Conservation (phyloP, 108 stramenopile genomes). For the Seminavis robusta region DNA sequence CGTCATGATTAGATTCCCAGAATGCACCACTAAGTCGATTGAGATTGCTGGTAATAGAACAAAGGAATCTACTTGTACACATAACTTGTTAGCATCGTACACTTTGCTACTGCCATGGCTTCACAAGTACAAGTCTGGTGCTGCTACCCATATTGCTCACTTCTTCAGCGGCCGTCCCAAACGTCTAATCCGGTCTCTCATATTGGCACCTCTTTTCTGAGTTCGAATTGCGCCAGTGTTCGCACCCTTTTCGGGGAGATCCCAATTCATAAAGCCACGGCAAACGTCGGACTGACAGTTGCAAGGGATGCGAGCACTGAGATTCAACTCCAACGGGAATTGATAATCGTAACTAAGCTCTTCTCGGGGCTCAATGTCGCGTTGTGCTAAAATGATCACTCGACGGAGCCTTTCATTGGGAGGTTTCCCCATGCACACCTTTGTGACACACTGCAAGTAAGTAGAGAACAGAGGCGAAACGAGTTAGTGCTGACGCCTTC, state of each 20-base stretch:
- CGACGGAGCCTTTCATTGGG: constrained; percentile 62
- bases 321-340: constrained; percentile 79
- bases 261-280: constrained; percentile 89
- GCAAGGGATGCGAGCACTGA: constrained; percentile 70
- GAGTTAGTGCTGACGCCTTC: too few relatives aligned
- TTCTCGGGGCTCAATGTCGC: constrained; percentile 83
- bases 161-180: constrained; percentile 47
- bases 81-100: too few relatives aligned
- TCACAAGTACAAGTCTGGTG: too few relatives aligned
- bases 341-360: constrained; percentile 98
- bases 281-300: constrained; percentile 68
- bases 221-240: constrained; percentile 32
- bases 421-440: constrained; percentile 62
- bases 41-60: too few relatives aligned
- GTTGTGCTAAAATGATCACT: constrained; percentile 88
- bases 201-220: constrained; percentile 54
- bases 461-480: too few relatives aligned
- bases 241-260: constrained; percentile 65
- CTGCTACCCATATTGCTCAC: too few relatives aligned
- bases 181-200: constrained; percentile 58
- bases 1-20: too few relatives aligned
- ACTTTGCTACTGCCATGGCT: too few relatives aligned
- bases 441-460: constrained; percentile 88
- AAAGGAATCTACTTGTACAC: too few relatives aligned
- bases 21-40: too few relatives aligned